Percentiles rank a stretch among this genome's conserved stretches.
phyloP scores from a whole-genome alignment of 2,329 filamentous ascomycete genomes.

The Colletotrichum navitas region DNA sequence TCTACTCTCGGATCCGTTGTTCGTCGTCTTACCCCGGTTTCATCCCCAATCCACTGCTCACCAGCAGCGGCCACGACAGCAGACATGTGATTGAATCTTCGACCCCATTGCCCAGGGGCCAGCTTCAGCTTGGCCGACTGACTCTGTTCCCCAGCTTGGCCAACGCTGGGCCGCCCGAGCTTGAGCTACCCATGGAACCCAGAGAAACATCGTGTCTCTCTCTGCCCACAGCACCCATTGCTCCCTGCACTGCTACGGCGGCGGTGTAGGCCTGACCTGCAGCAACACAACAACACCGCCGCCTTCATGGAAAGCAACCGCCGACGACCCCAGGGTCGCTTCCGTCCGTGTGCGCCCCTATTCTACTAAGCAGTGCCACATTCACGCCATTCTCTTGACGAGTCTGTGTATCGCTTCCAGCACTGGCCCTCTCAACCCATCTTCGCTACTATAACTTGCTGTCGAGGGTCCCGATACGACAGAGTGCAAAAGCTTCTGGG shows the following conservation, averaged over 20 bases:
- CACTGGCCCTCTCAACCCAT: background rate
- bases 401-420: background rate
- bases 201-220: constrained; percentile 12
- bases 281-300: background rate
- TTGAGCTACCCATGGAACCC: constrained; percentile 19
- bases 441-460: background rate
- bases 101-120: too few species aligned
- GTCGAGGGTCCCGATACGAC: background rate
- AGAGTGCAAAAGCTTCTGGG: background rate
- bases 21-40: constrained; percentile 12
- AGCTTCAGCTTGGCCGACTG: constrained; percentile 8
- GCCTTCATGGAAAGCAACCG: background rate
- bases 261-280: constrained; percentile 12
- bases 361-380: background rate
- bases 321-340: background rate
- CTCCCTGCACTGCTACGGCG: background rate
- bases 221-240: background rate
- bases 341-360: constrained; percentile 9
- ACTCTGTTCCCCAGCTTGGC: background rate
- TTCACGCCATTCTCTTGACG: background rate
- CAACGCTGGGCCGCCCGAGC: constrained; percentile 6
- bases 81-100: constrained; percentile 33
- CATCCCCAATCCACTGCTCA: background rate
- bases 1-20: constrained; percentile 10
- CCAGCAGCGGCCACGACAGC: background rate